Evolutionary conservation across 2,329 filamentous ascomycete genomes (phyloP).

Genomic region (Penicillium brasilianum): DNA sequence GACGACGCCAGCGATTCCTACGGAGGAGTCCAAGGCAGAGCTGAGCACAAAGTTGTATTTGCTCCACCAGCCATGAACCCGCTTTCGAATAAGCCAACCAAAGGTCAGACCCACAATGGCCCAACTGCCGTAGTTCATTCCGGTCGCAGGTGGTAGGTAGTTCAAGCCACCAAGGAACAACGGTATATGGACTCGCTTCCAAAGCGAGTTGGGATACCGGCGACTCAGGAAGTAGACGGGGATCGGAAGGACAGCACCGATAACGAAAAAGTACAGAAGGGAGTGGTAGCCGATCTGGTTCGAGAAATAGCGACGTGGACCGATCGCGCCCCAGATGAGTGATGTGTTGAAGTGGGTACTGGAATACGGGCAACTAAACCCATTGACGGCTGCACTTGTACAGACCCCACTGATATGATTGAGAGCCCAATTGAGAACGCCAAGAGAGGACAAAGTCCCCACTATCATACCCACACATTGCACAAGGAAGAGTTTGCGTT

Average conservation of each 20-base stretch:
- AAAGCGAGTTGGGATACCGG: neutral
- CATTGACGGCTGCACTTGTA: neutral
- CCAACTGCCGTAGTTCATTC: neutral
- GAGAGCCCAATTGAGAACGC: neutral
- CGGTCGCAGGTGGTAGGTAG: neutral
- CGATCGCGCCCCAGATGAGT: neutral
- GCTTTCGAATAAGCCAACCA: slow-evolving; percentile 38
- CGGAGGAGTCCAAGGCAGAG: slow-evolving; percentile 63
- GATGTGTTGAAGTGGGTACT: neutral
- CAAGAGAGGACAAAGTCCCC: neutral
- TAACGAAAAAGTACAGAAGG: neutral
- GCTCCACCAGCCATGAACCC: slow-evolving; percentile 70
- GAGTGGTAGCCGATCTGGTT: neutral
- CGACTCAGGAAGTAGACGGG: neutral
- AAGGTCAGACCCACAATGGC: neutral
- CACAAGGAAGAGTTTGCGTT: neutral
- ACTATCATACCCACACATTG: neutral
- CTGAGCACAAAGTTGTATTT: slow-evolving; percentile 76
- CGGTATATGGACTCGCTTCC: neutral
- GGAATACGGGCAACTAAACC: neutral
- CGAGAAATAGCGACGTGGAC: neutral
- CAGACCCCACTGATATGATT: neutral
- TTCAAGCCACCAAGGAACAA: neutral
- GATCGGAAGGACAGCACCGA: neutral
- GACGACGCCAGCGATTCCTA: slow-evolving; percentile 33